Evolutionary conservation across 345 rosid species (phyloP).

Genomic region (Psidium guajava): DNA sequence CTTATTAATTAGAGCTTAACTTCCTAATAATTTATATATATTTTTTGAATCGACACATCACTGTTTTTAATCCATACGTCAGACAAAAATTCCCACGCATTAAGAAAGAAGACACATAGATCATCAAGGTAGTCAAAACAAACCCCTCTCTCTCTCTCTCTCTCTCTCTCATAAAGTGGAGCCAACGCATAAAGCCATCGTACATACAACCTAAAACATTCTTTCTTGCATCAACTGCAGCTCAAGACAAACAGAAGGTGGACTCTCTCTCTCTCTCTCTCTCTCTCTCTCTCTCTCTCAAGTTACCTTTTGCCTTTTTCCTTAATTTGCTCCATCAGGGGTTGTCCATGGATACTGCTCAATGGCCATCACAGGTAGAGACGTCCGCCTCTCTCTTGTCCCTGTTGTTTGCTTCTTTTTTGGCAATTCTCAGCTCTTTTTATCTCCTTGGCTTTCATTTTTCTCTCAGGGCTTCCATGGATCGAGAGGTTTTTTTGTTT

Average conservation of each 20-base stretch:
- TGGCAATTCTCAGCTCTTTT: neutral
- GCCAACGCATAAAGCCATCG: constrained; percentile 15
- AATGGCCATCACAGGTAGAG: constrained; percentile 69
- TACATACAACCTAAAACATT: constrained; percentile 27
- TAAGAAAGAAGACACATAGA: neutral
- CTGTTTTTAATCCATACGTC: neutral
- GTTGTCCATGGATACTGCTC: constrained; percentile 89
- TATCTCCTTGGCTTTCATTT: neutral
- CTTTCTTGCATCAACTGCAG: constrained; percentile 10
- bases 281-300: constrained; percentile 8
- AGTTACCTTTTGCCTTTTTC: neutral
- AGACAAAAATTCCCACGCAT: neutral
- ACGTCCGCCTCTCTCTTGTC: neutral
- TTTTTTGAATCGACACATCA: neutral
- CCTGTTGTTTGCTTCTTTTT: neutral
- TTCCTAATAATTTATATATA: no score
- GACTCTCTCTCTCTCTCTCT: neutral
- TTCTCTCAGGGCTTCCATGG: neutral
- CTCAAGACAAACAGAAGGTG: neutral
- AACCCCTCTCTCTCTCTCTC: neutral
- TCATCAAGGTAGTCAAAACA: neutral
- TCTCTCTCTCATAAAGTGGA: neutral
- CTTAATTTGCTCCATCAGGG: neutral
- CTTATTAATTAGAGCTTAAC: no score
- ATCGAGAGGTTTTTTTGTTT: neutral